Evolutionary conservation across 225 moss, liverwort and hornwort species (phyloP), one percentile per base, ranked within the genome.

Genomic region (Ulota crispa): DNA sequence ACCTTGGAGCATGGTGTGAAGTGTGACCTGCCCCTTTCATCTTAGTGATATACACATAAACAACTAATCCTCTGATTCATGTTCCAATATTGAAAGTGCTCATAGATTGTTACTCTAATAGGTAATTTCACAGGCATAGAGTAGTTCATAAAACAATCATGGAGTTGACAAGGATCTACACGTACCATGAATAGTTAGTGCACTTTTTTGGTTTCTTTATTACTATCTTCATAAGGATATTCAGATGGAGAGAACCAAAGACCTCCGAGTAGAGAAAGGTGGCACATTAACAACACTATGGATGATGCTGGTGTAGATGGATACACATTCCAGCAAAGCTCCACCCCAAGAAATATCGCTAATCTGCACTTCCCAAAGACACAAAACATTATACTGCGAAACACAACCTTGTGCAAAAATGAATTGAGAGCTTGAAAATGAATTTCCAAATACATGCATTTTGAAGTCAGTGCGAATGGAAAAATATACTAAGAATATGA

Each of bases 281-380:
- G 99, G 87, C 89, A 90, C 20, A 85, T 6, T 50, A 93, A 86
- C 65, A 99, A 78, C 57, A 81, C 77, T 36, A 83, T 12, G n/a
- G 99, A 96, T 67, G 99, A 99, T 20, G 84, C 23, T 16, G 80
- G 45, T 21, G 93, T 99, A 43, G 99, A 99, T 21, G 99, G 99
- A 85, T 89, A 99, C 30, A 95, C 81, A 70, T 99, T 99, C 99
- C 99, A 99, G 84, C 94, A 96, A 41, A 96, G 71, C 81, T 99
- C 99, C 78, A 93, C 88, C 57, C 83, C 84, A 57, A 79, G 63
- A 81, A 99, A 93, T 59, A 99, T 87, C 52, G 70, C 82, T 80
- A 99, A 76, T 78, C 98, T 99, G 95, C 85, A 91, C 31, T 16
- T 71, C 26, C 34, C 68, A 54, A n/a, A 42, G 34, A 52, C 41